Conservation (phyloP, 1,284 basidiomycete species). For the Erythrobasidium hasegawianum region DNA sequence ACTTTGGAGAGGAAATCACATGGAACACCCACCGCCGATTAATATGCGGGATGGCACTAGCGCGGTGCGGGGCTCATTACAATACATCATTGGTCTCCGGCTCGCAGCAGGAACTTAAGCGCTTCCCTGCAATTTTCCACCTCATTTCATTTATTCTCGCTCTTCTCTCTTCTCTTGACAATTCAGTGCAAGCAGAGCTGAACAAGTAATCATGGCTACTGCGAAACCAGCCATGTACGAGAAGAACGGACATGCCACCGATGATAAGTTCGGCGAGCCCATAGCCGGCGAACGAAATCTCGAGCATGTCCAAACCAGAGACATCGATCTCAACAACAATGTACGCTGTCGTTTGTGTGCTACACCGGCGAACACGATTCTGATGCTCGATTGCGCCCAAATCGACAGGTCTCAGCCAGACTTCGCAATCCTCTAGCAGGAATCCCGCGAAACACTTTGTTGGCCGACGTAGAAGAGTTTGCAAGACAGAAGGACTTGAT, state of each 20-base stretch:
- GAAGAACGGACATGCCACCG: conserved; percentile 1
- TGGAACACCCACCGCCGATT: no score
- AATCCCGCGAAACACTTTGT: conserved; percentile 24
- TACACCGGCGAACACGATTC: not conserved
- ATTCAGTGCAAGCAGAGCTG: not conserved
- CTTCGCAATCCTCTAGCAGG: conserved; percentile 34
- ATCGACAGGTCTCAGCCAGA: conserved; percentile 20
- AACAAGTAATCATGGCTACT: conserved; percentile 8
- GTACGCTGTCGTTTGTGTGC: not conserved
- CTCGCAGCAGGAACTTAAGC: no score
- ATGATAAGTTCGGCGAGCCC: not conserved
- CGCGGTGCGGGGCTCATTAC: no score
- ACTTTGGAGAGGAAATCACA: no score
- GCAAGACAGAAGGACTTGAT: conserved; percentile 42
- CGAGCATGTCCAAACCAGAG: conserved; percentile 4
- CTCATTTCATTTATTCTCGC: not conserved
- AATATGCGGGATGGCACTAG: no score
- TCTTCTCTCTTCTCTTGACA: not conserved
- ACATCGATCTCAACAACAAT: conserved; percentile 12
- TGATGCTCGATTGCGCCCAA: not conserved
- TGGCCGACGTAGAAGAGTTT: conserved; percentile 43
- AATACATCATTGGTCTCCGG: no score
- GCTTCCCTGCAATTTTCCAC: no score
- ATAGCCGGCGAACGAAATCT: not conserved
- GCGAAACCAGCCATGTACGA: not conserved